A percentile compares a stretch with the other conserved stretches of the same genome.
Conservation (phyloP, 768 basidiomycete genomes). For the Ephemerocybe angulata region DNA sequence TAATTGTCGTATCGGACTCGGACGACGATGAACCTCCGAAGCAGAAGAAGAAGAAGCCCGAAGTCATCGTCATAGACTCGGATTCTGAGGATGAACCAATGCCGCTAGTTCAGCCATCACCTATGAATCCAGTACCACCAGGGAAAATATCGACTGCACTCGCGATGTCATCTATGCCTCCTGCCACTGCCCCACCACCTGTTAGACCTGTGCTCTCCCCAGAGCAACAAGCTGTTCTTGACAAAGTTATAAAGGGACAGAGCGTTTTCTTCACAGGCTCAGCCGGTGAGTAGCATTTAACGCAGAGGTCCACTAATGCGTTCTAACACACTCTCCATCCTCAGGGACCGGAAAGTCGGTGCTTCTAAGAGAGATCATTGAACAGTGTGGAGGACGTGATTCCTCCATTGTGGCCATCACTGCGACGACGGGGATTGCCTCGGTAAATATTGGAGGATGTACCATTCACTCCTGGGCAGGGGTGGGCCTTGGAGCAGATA, state of each 20-base stretch:
- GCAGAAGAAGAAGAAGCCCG: not conserved
- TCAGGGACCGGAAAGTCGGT: conserved; percentile 83
- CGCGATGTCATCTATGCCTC: not conserved
- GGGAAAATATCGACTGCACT: not conserved
- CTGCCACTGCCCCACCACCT: not conserved
- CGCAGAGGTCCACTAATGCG: not conserved
- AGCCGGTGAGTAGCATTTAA: conserved; percentile 51
- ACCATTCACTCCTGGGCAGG: conserved; percentile 86
- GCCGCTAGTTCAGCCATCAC: too few species aligned
- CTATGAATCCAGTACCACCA: too few species aligned
- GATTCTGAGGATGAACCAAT: not conserved
- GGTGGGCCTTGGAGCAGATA: conserved; percentile 67
- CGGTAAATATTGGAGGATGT: conserved; percentile 76
- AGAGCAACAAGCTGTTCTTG: conserved; percentile 49
- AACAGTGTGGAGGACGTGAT: conserved; percentile 30
- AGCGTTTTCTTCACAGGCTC: conserved; percentile 87
- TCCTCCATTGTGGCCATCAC: conserved; percentile 59
- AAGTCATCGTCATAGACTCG: not conserved
- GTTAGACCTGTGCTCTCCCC: conserved; percentile 37
- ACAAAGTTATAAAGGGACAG: conserved; percentile 51
- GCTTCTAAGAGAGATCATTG: conserved; percentile 71
- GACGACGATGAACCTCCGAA: not conserved
- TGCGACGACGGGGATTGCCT: conserved; percentile 76
- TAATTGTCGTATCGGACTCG: not conserved
- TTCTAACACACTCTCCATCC: not conserved